Evolutionary conservation across 805 yeast genomes (phyloP), one percentile per base, ranked within the genome.

Genomic region (Maudiozyma barnettii): DNA sequence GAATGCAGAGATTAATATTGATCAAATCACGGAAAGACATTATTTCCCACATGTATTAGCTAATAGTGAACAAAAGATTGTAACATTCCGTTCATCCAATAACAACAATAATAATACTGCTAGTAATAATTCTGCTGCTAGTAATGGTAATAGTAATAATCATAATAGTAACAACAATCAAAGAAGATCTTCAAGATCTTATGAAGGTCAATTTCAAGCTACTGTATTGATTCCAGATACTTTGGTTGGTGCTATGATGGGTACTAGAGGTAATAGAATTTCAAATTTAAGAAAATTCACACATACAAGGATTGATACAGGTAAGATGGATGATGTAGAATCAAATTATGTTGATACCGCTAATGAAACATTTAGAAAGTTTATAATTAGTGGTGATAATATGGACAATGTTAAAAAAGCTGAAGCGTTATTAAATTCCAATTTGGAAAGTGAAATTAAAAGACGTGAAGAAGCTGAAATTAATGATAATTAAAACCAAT

Each of bases 231-330:
- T 86, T 61, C 86, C 93, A 23, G 79, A 82, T 51, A 84, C 82
- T 49, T 77, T 81, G 67, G 95, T 88, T 42, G 96, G 96, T 37
- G 90, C 95, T 42, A 72, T 89, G 48, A 86, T 88, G 59, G 96
- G 96, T 50, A 81, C 81, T 54, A 79, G 80, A 51, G 95, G 96
- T 30, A 69, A 84, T 21, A 76, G 93, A 66, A 88, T 88, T 54
- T 90, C 84, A 63, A 95, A 87, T 50, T 83, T 88, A 43, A 75
- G 95, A 55, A 78, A 82, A 54, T 73, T 74, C 26, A 77, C 88
- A 39, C 88, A 88, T 23, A 88, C 95, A 35, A 75, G 79, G 35
- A 85, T 88, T 60, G 41, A 31, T 31, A 45, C 44, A 12, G 42
- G 45, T 21, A 78, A 79, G 5, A 83, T 87, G 53, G 79, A 82